Base-by-base conservation (phyloP, 129 eudicot species). In the Ambrosia trifida region DNA sequence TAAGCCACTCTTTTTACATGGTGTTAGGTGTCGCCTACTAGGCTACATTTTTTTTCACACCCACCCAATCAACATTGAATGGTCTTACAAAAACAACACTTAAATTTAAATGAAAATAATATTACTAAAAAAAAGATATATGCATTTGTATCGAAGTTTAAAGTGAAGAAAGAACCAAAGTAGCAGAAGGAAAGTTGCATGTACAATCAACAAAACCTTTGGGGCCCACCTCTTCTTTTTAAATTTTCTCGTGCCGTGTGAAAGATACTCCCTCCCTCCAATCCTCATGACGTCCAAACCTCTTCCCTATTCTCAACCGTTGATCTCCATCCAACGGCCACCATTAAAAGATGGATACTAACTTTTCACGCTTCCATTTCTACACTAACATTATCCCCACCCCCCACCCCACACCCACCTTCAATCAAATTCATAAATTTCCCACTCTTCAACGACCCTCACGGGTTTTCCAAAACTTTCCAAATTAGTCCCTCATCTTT, bases 241-340 rank as follows among this genome's bases (percentile, higher is more conserved):
- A 67, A 72, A 77, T 69, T 75, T 61, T 77, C 81, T 77, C 81
- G 81, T 77, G 71, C 47, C 71, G 28, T 77, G 81, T 77, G 81
- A 77, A 69, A 62, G 81, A 77, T 61, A 61, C 76, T 69, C 20
- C 64, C 53, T 43, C 41, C 47, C 24, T 66, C 66, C 66, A 75
- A 65, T 66, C 66, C 72, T 75, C 79, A 74, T 74, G 78, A 74
- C 78, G 72, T 74, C 72, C 72, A 43, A 76, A 76, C 52, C 33
- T 58, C 43, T 58, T 32, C 40, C 14, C 45, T 75, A 52, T 52
- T 74, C 2, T 57, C 46, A 40, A 31, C 80, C 81, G 4, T 69
- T 5, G 76, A 76, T 76, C 56, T n/a, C 0, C 11, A 77, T 14
- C 63, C 71, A 69, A 69, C 72, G 81, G 66, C 49, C 12, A 36